Base-by-base conservation (phyloP, 2,329 filamentous ascomycete species). In the Aspergillus ibericus region DNA sequence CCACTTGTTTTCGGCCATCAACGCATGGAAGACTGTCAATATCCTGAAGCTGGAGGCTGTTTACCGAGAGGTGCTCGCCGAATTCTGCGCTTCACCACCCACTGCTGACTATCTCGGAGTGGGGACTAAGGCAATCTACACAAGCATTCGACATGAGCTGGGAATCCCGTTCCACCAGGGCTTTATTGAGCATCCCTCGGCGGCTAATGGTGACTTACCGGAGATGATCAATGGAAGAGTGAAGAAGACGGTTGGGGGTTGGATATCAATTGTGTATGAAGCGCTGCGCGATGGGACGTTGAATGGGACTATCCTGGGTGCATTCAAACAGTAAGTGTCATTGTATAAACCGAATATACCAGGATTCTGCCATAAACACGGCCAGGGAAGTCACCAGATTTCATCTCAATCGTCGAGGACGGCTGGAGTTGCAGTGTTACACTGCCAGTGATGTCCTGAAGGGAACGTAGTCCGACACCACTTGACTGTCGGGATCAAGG, bases 201-300 rank as follows among this genome's bases (percentile, higher is more conserved):
- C 13, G 10, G 16, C 16, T 22, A 10, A 29, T 5, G 22, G 7
- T 4, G 25, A 32, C 5, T 27, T 27, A 13, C 44, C 32, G 6
- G 32, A 32, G 27, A 42, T 5, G 7, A 18, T 56, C n/a, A 34
- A 51, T 27, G 54, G 54, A 3, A 38, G 54, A 32, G 46, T 4
- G 6, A 56, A 56, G 18, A 40, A 36, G 22, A 51, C 54, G 5
- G 38, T 56, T 12, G 54, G 54, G 2, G 32, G 42, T 1, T 56
- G 54, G 54, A 56, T 56, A 6, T 56, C 54, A n/a, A 25, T 56
- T n/a, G 38, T 56, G 7, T 51, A 56, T 44, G 54, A 56, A 22
- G 53, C 53, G 3, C 40, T 55, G 53, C 53, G 62, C 12, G 27
- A 47, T 9, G 38, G 32, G 7, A 47, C 16, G 10, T 20, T 54